Evolutionary conservation across 1,284 basidiomycete species (phyloP).

Genomic region (Papiliotrema fonsecae): DNA sequence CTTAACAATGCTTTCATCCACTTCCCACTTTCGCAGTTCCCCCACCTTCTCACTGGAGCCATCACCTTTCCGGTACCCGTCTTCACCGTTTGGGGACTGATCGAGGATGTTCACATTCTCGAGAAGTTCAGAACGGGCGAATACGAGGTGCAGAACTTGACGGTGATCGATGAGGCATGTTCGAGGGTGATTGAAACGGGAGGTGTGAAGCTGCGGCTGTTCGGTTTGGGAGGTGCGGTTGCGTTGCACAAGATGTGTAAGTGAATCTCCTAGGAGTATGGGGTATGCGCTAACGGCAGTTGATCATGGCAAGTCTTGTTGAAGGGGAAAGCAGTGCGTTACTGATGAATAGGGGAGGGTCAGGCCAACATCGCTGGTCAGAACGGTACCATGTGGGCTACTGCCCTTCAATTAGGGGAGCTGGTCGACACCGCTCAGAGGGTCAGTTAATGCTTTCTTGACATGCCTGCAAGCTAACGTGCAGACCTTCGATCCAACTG

Average conservation of each 20-base stretch:
- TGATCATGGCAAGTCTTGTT: constrained; percentile 33
- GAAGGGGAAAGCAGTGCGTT: not conserved
- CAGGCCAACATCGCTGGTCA: constrained; percentile 94
- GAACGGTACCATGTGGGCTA: constrained; percentile 98
- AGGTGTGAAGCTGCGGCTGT: constrained; percentile 84
- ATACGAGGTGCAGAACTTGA: constrained; percentile 78
- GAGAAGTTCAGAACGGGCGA: constrained; percentile 84
- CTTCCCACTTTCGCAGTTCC: constrained; percentile 80
- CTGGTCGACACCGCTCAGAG: constrained; percentile 95
- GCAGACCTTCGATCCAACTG: constrained; percentile 71
- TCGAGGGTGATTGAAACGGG: constrained; percentile 86
- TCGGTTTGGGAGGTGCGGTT: constrained; percentile 92
- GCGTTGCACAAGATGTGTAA: constrained; percentile 97
- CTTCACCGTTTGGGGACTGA: constrained; percentile 95
- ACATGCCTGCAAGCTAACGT: not conserved
- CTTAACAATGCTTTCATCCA: constrained; percentile 52
- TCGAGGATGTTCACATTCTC: constrained; percentile 88
- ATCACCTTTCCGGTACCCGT: constrained; percentile 86
- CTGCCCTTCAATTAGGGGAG: constrained; percentile 94
- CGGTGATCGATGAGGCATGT: constrained; percentile 90
- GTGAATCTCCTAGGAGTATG: constrained; percentile 18
- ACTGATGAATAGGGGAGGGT: constrained; percentile 59
- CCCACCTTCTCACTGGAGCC: constrained; percentile 79
- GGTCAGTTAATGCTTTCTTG: constrained; percentile 49
- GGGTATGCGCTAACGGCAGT: constrained; percentile 33